These are phyloP conservation scores for Ogataea methanolica DNA, from an alignment of 805 yeast species.

Conservation along the genomic window DNA sequence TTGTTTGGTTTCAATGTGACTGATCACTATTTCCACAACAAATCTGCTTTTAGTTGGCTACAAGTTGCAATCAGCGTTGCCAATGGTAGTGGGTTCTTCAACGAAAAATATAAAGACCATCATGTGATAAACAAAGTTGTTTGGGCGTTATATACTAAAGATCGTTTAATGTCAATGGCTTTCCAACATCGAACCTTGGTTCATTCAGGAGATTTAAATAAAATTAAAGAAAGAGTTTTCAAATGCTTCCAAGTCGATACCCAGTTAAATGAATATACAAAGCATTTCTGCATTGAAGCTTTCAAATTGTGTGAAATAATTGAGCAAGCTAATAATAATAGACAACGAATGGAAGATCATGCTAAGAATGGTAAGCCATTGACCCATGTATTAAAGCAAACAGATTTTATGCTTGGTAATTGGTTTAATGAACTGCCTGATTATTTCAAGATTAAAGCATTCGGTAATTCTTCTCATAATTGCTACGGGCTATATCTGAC, in stretches of 20 bases:
- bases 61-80: constrained; percentile 6
- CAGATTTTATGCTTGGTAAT: constrained; percentile 4
- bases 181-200: no score
- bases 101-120: neutral
- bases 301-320: neutral
- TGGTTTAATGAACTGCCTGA: constrained; percentile 9
- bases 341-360: no score
- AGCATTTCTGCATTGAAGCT: neutral
- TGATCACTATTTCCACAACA: constrained; percentile 4
- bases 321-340: no score
- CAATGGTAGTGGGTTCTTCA: constrained; percentile 4
- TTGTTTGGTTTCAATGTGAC: constrained; percentile 3
- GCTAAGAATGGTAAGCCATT: neutral
- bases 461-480: neutral
- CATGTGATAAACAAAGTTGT: constrained; percentile 4
- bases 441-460: constrained; percentile 2
- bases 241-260: no score
- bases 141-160: constrained; percentile 8
- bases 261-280: neutral
- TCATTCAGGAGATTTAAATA: no score
- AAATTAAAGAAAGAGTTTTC: no score
- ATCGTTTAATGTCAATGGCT: constrained; percentile 2
- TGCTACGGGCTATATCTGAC: constrained; percentile 1
- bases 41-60: constrained; percentile 8
- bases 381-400: constrained; percentile 4